phyloP scores from a whole-genome alignment of 2,329 filamentous ascomycete species.

The Fonsecaea nubica region DNA sequence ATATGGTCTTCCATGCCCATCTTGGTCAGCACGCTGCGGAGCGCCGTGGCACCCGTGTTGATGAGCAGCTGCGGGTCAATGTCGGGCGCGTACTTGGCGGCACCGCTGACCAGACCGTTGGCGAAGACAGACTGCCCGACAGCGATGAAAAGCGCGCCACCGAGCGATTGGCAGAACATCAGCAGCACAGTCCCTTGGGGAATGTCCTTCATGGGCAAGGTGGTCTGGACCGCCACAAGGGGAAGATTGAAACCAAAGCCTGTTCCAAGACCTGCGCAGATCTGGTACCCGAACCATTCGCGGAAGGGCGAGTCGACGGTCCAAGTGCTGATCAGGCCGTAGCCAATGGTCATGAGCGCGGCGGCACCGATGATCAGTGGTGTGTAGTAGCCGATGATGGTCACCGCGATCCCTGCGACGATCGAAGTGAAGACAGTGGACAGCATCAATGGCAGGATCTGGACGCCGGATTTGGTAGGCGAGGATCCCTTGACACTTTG shows the following conservation, averaged over 20 bases:
- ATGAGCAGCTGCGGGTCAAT: conserved; percentile 49
- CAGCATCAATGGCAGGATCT: conserved; percentile 48
- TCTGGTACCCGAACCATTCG: conserved; percentile 44
- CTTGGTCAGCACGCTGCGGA: conserved; percentile 46
- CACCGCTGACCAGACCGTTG: conserved; percentile 63
- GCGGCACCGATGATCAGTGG: conserved; percentile 42
- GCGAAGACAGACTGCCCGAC: conserved; percentile 72
- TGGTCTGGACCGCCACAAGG: conserved; percentile 42
- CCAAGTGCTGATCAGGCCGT: conserved; percentile 40
- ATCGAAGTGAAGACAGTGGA: conserved; percentile 45
- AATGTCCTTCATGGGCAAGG: conserved; percentile 39
- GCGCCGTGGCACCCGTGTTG: conserved; percentile 51
- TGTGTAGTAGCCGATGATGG: conserved; percentile 42
- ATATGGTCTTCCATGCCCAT: conserved; percentile 44
- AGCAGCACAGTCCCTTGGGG: conserved; percentile 45
- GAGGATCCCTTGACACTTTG: conserved; percentile 42
- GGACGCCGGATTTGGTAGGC: conserved; percentile 43
- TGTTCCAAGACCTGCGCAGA: conserved; percentile 41
- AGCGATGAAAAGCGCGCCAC: conserved; percentile 69
- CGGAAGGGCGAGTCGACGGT: conserved; percentile 35
- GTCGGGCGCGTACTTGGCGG: conserved; percentile 52
- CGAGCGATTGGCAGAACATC: conserved; percentile 69
- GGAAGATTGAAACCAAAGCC: conserved; percentile 43
- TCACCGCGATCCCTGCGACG: conserved; percentile 37
- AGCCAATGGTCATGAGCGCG: conserved; percentile 36